Percentiles rank a stretch among this genome's conserved stretches.
Evolutionary conservation across 768 basidiomycete species (phyloP).

Genomic region (Hygrocybe punicea): DNA sequence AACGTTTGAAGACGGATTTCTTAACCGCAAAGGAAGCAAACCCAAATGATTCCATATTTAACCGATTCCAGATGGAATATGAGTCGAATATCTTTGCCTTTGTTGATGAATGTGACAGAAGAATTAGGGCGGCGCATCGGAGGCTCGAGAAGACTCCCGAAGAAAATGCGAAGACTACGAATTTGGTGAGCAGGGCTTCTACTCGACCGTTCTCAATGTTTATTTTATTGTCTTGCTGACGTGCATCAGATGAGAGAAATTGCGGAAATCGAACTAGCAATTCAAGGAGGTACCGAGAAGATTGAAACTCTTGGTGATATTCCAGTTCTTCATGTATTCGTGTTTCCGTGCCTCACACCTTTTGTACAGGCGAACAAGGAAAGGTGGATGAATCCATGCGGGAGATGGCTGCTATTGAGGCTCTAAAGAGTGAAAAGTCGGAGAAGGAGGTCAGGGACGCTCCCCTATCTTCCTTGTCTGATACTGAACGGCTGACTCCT

Average conservation of each 20-base stretch:
- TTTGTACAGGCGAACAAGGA: conserved; percentile 81
- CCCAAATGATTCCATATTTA: conserved; percentile 77
- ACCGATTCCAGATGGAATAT: conserved; percentile 90
- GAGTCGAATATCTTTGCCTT: conserved; percentile 93
- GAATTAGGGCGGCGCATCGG: conserved; percentile 90
- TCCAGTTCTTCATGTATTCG: conserved; percentile 16
- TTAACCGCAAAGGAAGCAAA: conserved; percentile 70
- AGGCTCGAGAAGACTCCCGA: conserved; percentile 98
- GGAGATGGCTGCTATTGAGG: conserved; percentile 96
- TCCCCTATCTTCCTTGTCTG: conserved; percentile 9
- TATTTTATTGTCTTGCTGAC: neutral
- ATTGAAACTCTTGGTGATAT: conserved; percentile 88
- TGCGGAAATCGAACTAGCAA: conserved; percentile 97
- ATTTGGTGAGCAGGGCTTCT: conserved; percentile 55
- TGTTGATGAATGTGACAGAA: conserved; percentile 96
- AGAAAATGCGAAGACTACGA: conserved; percentile 98
- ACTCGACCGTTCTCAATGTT: conserved; percentile 2
- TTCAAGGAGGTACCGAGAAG: conserved; percentile 98
- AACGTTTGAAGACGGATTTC: conserved; percentile 89
- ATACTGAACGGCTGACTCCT: neutral
- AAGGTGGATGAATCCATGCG: conserved; percentile 99
- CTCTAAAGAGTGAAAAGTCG: conserved; percentile 89
- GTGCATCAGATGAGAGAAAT: conserved; percentile 88
- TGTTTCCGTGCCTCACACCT: conserved; percentile 13
- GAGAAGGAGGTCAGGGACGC: conserved; percentile 79